A percentile compares a stretch with the other conserved stretches of the same genome.
phyloP scores from a whole-genome alignment of 192 early-diverging fungal genomes.

The Dissophora ornata region DNA sequence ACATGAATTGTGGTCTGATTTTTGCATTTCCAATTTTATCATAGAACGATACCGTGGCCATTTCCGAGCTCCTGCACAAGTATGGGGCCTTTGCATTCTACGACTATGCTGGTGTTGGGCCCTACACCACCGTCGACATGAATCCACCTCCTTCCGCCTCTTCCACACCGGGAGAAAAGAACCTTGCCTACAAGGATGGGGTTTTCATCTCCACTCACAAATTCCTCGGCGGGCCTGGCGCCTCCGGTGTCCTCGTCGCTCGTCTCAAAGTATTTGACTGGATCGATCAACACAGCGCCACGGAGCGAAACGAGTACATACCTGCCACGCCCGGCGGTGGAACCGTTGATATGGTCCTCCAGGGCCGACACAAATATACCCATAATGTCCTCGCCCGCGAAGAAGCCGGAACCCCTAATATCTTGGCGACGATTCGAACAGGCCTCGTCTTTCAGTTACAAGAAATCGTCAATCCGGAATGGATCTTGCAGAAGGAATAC shows the following conservation, averaged over 20 bases:
- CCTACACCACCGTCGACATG: constrained; percentile 49
- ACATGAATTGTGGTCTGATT: no score
- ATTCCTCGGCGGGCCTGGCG: constrained; percentile 58
- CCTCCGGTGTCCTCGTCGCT: constrained; percentile 54
- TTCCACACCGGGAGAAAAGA: neutral
- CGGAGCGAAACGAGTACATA: constrained; percentile 14
- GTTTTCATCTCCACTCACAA: constrained; percentile 60
- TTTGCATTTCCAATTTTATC: neutral
- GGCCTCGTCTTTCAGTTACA: constrained; percentile 57
- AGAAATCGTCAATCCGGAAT: constrained; percentile 24
- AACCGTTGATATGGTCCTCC: constrained; percentile 54
- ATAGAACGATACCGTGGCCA: constrained; percentile 51
- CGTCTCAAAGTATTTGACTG: constrained; percentile 34
- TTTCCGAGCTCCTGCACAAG: constrained; percentile 52
- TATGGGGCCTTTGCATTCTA: constrained; percentile 52
- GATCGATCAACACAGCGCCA: constrained; percentile 1
- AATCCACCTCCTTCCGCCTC: constrained; percentile 9
- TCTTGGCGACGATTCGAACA: constrained; percentile 55
- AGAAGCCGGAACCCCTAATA: constrained; percentile 60
- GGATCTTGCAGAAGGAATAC: constrained; percentile 33
- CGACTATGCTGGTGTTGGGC: constrained; percentile 56
- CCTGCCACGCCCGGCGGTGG: constrained; percentile 58
- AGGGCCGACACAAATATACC: constrained; percentile 34
- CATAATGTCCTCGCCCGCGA: constrained; percentile 38
- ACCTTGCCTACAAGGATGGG: constrained; percentile 54